Evolutionary conservation across 2,329 filamentous ascomycete genomes (phyloP), one percentile per base, ranked within the genome.

Genomic region (Trichophyton rubrum): DNA sequence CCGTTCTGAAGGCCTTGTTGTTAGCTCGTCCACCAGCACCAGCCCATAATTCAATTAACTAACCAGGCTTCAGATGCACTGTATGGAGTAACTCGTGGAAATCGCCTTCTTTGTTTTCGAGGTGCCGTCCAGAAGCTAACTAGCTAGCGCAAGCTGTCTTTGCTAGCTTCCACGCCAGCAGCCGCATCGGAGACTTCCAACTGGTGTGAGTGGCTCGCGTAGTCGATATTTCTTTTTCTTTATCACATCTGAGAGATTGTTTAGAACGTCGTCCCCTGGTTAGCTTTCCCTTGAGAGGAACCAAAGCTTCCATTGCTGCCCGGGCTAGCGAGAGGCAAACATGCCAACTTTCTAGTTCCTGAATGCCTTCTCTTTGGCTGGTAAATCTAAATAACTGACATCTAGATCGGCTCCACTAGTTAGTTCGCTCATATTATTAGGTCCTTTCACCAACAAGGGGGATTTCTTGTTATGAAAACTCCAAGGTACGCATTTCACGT

Each of bases 341-440:
- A 11, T 51, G 20, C 45, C 20, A 24, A 51, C 22, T 13, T 24
- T 27, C 11, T 4, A 24, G 45, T 13, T 22, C 9, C 6, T 51
- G 8, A 6, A 38, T 11, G 2, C 33, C 33, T 38, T 38, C 33
- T 38, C 2, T 3, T 38, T 9, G 22, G 1, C 13, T 27, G 22
- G 27, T 15, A 15, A 27, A 30, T 51, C 45, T 27, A 35, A 35
- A n/a, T 17, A 20, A 4, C 17, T 7, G 51, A 20, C n/a, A 15
- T 55, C 51, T 55, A 33, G 51, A 55, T 55, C 51, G n/a, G 51
- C 47, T 53, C 47, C 47, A 53, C 47, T 33, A 53, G 22, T 13
- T n/a, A 27, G 24, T 53, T 17, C 9, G 27, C 15, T 17, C 5
- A 30, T 43, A 7, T 43, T 41, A 13, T 41, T n/a, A 35, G 13